Evolutionary conservation across 352 stramenopile genomes (phyloP).

Genomic region (Peronosclerospora sorghi): DNA sequence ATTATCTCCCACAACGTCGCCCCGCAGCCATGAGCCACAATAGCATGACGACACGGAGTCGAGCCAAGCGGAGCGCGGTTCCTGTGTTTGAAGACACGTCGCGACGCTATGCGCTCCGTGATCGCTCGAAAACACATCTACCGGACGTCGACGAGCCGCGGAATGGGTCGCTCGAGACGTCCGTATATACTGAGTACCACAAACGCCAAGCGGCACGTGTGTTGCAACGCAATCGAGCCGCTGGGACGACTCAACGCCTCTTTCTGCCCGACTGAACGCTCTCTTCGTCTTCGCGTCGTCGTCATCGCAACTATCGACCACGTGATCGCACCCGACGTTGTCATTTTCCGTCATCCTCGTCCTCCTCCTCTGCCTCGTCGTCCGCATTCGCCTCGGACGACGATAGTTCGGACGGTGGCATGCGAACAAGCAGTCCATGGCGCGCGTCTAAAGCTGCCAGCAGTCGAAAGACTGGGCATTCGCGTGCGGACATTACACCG

Average conservation of each 20-base stretch:
- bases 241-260: slow-evolving; percentile 16
- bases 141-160: slow-evolving; percentile 14
- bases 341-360: slow-evolving; percentile 34
- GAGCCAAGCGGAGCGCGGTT: slow-evolving; percentile 10
- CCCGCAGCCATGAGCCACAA: slow-evolving; percentile 4
- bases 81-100: slow-evolving; percentile 9
- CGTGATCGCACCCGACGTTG: slow-evolving; percentile 17
- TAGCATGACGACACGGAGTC: slow-evolving; percentile 16
- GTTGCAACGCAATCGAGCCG: slow-evolving; percentile 9
- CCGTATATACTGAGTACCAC: slow-evolving; percentile 51
- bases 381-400: slow-evolving; percentile 41
- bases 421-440: slow-evolving; percentile 37
- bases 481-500: slow-evolving; percentile 67
- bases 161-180: slow-evolving; percentile 24
- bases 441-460: slow-evolving; percentile 11
- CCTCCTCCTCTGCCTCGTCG: slow-evolving; percentile 27
- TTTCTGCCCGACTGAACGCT: slow-evolving; percentile 20
- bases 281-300: slow-evolving; percentile 14
- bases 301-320: slow-evolving; percentile 14
- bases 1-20: slow-evolving; percentile 27
- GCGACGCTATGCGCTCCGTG: slow-evolving; percentile 51
- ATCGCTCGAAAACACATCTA: slow-evolving; percentile 58
- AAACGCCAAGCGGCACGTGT: slow-evolving; percentile 45
- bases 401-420: slow-evolving; percentile 58
- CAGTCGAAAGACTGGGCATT: slow-evolving; percentile 26